Evolutionary conservation across 2,329 filamentous ascomycete species (phyloP).

Genomic region (Annulohypoxylon truncatum): DNA sequence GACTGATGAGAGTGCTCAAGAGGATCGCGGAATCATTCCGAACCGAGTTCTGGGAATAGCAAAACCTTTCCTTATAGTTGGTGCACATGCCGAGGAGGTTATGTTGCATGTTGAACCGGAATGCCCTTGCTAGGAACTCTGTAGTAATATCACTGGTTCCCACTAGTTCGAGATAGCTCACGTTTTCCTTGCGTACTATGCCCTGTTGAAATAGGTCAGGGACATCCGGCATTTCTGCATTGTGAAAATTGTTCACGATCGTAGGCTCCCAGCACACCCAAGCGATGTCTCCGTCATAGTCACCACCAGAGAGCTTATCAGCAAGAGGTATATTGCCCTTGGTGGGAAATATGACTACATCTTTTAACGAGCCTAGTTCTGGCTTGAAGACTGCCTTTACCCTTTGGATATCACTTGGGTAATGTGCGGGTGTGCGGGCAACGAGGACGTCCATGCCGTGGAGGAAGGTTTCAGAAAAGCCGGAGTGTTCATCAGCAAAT

Average conservation of each 20-base stretch:
- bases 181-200: constrained; percentile 62
- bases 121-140: constrained; percentile 63
- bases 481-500: constrained; percentile 66
- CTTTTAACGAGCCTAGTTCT: constrained; percentile 74
- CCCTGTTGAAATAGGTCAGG: constrained; percentile 60
- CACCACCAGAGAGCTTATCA: constrained; percentile 78
- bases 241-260: constrained; percentile 75
- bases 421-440: constrained; percentile 75
- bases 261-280: constrained; percentile 80
- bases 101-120: constrained; percentile 68
- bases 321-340: constrained; percentile 73
- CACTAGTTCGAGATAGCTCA: constrained; percentile 60
- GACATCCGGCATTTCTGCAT: constrained; percentile 62
- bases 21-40: constrained; percentile 56
- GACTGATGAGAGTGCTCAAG: constrained; percentile 64
- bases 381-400: constrained; percentile 69
- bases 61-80: constrained; percentile 69
- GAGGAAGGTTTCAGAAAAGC: constrained; percentile 65
- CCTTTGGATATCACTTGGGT: constrained; percentile 78
- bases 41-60: constrained; percentile 68
- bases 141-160: constrained; percentile 48
- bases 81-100: constrained; percentile 73
- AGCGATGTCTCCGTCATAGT: constrained; percentile 83
- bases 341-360: constrained; percentile 82
- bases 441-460: constrained; percentile 72